These are phyloP conservation scores for Coemansia biformis DNA, from an alignment of 192 early-diverging fungal genomes.

Conservation along the genomic window DNA sequence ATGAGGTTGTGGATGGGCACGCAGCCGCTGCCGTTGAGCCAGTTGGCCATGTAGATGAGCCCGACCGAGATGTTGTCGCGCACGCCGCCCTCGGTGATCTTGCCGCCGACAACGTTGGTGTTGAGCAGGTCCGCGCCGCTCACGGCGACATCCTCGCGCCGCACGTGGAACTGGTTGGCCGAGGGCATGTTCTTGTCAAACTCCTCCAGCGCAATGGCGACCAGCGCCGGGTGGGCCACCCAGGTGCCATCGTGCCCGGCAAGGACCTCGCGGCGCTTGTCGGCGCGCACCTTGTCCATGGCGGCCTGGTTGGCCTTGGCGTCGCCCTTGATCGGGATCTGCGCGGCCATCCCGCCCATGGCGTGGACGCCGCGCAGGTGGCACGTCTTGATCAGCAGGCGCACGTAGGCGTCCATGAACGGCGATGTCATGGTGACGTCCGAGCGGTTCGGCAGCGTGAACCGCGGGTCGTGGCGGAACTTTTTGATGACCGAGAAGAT, in stretches of 20 bases:
- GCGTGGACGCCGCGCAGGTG: constrained; percentile 98
- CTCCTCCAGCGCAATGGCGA: constrained; percentile 80
- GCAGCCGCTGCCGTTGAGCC: constrained; percentile 91
- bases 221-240: constrained; percentile 97
- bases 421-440: constrained; percentile 92
- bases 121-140: constrained; percentile 77
- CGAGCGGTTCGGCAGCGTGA: constrained; percentile 83
- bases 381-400: constrained; percentile 95
- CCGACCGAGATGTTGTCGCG: constrained; percentile 90
- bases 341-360: constrained; percentile 99
- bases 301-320: constrained; percentile 81
- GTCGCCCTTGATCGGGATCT: constrained; percentile 98
- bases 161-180: constrained; percentile 91
- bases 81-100: constrained; percentile 86
- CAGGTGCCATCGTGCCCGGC: constrained; percentile 94
- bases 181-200: constrained; percentile 95
- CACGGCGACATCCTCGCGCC: constrained; percentile 87
- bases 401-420: constrained; percentile 98
- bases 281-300: constrained; percentile 88
- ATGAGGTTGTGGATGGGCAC: constrained; percentile 98
- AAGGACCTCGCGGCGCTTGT: constrained; percentile 92
- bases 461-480: constrained; percentile 82
- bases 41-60: constrained; percentile 91
- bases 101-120: constrained; percentile 61
- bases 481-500: constrained; percentile 99